Evolutionary conservation across 257 asterid species (phyloP), one percentile per base, ranked within the genome.

Genomic region (Hygrophila difformis): DNA sequence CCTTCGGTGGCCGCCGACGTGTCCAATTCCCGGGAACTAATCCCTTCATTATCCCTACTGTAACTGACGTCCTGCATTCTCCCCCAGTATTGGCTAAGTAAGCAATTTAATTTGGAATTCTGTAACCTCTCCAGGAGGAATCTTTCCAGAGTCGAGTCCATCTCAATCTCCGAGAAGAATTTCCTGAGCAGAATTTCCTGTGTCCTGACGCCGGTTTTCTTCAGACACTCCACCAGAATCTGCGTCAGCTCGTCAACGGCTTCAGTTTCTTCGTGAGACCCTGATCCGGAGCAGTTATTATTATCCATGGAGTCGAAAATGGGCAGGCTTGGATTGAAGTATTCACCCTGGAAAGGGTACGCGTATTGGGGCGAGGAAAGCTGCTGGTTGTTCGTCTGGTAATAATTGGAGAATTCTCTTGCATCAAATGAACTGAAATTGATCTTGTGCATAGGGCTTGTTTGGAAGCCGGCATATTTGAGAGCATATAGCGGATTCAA

Each of bases 151-250:
- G 58, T 16, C 7, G 2, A 2, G 44, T 63, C 60, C 12, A 56
- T 63, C 59, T 63, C 60, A 2, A 63, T 51, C 45, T 56, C 69
- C 1, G 11, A 19, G 56, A 63, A 63, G 51, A 44, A 63, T 39
- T 51, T 63, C 50, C 51, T 42, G 0, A 63, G 49, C 43, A 63
- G 26, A 42, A 49, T 12, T 37, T 49, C 63, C 7, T 39, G 55
- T 2, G 55, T 54, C 31, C 18, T 56, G 5, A 56, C 4, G 8
- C 49, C 69, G 0, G 37, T 37, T 36, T 23, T 49, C 37, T 35
- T 48, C 48, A 56, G 18, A 31, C 64, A 56, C 55, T 63, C 69
- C 2, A 63, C 60, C 1, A 62, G 63, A 13, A 62, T 62, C 39
- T 42, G 39, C 14, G 36, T 21, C 47, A 63, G 8, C 45, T 56